These are phyloP conservation scores for Yamadazyma olivae DNA, from an alignment of 805 yeast species.

Conservation along the genomic window DNA sequence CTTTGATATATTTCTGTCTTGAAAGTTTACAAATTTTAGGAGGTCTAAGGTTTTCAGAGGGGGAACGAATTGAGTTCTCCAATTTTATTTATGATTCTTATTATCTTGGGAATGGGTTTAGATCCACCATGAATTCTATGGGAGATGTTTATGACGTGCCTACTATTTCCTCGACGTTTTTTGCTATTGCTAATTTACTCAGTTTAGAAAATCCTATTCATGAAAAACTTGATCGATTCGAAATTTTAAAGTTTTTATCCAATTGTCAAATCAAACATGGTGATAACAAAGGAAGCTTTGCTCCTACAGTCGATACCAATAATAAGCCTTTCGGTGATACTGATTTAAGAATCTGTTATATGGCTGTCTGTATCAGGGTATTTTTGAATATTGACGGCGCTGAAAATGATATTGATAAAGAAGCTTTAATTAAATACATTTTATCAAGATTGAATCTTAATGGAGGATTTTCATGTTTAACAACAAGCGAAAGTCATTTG, in stretches of 20 bases:
- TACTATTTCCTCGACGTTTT: conserved; percentile 71
- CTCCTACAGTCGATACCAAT: conserved; percentile 25
- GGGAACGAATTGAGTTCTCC: conserved; percentile 21
- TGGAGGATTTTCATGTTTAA: conserved; percentile 69
- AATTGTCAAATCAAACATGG: conserved; percentile 52
- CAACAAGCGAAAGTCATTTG: conserved; percentile 68
- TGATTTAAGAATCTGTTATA: conserved; percentile 71
- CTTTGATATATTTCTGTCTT: conserved; percentile 69
- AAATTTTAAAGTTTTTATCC: conserved; percentile 54
- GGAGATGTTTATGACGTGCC: conserved; percentile 51
- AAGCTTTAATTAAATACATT: conserved; percentile 34
- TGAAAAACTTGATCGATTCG: conserved; percentile 31
- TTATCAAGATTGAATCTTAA: conserved; percentile 32
- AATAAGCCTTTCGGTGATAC: conserved; percentile 52
- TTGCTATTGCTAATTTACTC: conserved; percentile 60
- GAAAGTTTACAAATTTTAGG: conserved; percentile 53
- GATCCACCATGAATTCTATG: conserved; percentile 47
- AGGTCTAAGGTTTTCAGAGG: conserved; percentile 8
- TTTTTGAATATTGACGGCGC: conserved; percentile 37
- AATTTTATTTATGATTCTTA: conserved; percentile 46
- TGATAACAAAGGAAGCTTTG: conserved; percentile 28
- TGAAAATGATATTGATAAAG: conserved; percentile 43
- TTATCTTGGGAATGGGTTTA: conserved; percentile 45
- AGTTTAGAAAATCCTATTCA: conserved; percentile 46
- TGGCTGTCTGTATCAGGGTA: conserved; percentile 64